These are phyloP conservation scores for Conoideocrella luteorostrata DNA, from an alignment of 2,329 filamentous ascomycete genomes.

Conservation along the genomic window DNA sequence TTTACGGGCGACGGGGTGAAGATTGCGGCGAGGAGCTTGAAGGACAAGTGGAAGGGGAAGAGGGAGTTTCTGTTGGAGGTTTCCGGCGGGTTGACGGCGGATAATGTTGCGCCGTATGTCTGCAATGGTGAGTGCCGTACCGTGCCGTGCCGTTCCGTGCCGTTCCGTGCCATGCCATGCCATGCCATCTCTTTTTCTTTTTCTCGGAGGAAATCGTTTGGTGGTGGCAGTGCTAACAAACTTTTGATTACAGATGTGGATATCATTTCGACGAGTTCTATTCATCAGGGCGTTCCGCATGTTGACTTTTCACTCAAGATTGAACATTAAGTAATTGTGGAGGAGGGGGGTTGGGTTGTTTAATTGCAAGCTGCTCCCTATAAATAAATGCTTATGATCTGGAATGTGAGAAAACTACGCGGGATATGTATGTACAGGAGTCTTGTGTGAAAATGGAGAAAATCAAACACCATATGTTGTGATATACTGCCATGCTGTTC, in stretches of 20 bases:
- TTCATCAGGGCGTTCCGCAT: conserved; percentile 90
- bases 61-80: conserved; percentile 80
- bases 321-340: conserved; percentile 23
- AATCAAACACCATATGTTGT: too few relatives aligned
- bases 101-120: conserved; percentile 80
- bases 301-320: conserved; percentile 97
- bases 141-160: too few relatives aligned
- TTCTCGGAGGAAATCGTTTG: background rate
- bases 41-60: conserved; percentile 71
- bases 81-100: conserved; percentile 78
- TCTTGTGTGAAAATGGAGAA: too few relatives aligned
- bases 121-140: conserved; percentile 62
- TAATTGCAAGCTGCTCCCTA: background rate
- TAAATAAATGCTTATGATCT: too few relatives aligned
- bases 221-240: background rate
- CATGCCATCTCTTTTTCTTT: background rate
- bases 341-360: too few relatives aligned
- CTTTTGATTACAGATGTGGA: conserved; percentile 68
- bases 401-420: too few relatives aligned
- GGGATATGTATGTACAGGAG: too few relatives aligned
- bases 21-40: conserved; percentile 66
- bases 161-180: too few relatives aligned
- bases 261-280: conserved; percentile 91
- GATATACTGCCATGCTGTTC: too few relatives aligned
- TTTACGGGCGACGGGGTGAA: conserved; percentile 76